A percentile compares a stretch with the other conserved stretches of the same genome.
These are phyloP conservation scores for Termitomyces sp. DNA, from an alignment of 768 basidiomycete genomes.

Conservation along the genomic window DNA sequence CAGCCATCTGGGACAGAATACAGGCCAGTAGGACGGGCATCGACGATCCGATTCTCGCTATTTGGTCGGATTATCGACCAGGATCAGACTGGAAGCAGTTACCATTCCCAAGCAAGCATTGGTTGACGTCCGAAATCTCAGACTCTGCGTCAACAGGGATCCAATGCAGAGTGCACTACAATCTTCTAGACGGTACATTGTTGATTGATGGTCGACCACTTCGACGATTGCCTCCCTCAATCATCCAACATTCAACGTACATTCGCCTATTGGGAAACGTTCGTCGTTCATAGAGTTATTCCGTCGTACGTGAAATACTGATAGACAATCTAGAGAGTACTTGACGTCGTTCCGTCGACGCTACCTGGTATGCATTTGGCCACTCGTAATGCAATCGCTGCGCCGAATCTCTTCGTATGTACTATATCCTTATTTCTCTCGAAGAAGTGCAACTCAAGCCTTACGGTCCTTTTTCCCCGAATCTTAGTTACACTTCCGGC, in stretches of 20 bases:
- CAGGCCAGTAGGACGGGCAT: conserved; percentile 1
- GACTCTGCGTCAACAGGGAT: not conserved
- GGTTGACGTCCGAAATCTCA: conserved; percentile 17
- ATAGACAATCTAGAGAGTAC: conserved; percentile 7
- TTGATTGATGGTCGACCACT: conserved; percentile 35
- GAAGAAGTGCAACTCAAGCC: not conserved
- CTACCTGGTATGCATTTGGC: conserved; percentile 7
- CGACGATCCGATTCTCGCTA: conserved; percentile 8
- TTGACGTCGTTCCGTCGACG: conserved; percentile 5
- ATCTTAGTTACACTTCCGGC: conserved; percentile 26
- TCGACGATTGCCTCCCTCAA: conserved; percentile 28
- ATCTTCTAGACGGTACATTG: conserved; percentile 34
- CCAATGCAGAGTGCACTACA: conserved; percentile 24
- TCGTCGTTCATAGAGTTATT: conserved; percentile 4
- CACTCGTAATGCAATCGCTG: not conserved
- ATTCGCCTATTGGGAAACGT: conserved; percentile 30
- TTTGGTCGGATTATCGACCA: conserved; percentile 14
- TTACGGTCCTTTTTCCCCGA: not conserved
- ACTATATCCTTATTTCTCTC: conserved; percentile 7
- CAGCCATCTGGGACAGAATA: conserved; percentile 1
- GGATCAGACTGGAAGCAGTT: conserved; percentile 17
- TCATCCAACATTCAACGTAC: conserved; percentile 27
- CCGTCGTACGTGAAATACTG: not conserved
- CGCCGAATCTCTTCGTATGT: conserved; percentile 11
- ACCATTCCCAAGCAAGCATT: conserved; percentile 17